These are phyloP conservation scores for Lunularia cruciata DNA, from an alignment of 225 moss, liverwort and hornwort species.

Conservation along the genomic window DNA sequence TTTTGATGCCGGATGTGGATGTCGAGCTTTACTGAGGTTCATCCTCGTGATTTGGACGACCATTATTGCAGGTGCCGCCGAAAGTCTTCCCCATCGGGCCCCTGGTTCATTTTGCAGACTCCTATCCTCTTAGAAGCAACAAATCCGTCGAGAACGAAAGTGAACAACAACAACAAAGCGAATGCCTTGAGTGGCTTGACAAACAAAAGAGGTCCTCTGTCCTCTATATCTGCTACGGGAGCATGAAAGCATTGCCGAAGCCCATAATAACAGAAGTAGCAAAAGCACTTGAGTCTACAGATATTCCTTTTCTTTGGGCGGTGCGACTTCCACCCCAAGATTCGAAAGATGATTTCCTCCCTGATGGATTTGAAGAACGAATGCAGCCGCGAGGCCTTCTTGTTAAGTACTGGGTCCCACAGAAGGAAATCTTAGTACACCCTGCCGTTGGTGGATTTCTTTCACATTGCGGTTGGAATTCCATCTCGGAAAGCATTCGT, in stretches of 20 bases:
- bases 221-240: constrained; percentile 33
- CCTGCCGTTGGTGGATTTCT: constrained; percentile 38
- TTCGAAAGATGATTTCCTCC: constrained; percentile 6
- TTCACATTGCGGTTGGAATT: constrained; percentile 47
- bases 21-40: background rate
- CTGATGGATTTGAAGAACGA: constrained; percentile 25
- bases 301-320: constrained; percentile 32
- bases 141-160: background rate
- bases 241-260: background rate
- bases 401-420: constrained; percentile 32
- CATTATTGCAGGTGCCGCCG: constrained; percentile 10
- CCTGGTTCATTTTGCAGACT: constrained; percentile 18
- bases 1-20: background rate
- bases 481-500: constrained; percentile 34
- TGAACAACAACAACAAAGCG: background rate
- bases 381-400: constrained; percentile 31
- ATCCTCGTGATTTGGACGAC: too few species aligned
- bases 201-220: constrained; percentile 20
- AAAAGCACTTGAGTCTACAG: constrained; percentile 18
- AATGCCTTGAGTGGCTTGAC: constrained; percentile 28
- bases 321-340: background rate
- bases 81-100: constrained; percentile 33
- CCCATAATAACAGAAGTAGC: constrained; percentile 23
- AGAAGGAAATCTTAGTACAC: constrained; percentile 31
- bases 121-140: background rate